Conservation (phyloP, 371 early-diverging fungal genomes). For the Mortierella sp. region DNA sequence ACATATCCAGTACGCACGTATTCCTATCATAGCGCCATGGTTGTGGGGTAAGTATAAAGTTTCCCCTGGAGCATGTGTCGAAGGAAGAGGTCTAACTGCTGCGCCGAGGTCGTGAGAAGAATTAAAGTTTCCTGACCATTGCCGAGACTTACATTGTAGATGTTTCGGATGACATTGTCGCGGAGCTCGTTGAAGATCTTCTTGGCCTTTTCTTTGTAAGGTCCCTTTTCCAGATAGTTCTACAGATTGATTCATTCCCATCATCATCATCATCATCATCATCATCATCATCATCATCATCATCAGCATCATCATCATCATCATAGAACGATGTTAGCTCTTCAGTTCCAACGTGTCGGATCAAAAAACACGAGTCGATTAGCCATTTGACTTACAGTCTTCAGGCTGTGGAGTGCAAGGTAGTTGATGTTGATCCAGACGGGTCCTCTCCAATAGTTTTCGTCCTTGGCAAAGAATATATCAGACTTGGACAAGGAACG, state of each 20-base stretch:
- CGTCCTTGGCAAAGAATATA: slow-evolving; percentile 79
- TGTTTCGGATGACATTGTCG: slow-evolving; percentile 79
- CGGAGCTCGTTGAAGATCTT: slow-evolving; percentile 81
- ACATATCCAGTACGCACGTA: slow-evolving; percentile 87
- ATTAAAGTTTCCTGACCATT: no score
- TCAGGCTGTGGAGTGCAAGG: slow-evolving; percentile 78
- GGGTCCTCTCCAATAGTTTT: slow-evolving; percentile 96
- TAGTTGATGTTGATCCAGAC: slow-evolving; percentile 97
- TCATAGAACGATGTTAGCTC: no score
- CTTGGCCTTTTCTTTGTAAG: slow-evolving; percentile 74
- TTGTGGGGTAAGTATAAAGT: not conserved
- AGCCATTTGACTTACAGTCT: slow-evolving; percentile 60
- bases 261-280: no score
- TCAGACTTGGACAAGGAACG: slow-evolving; percentile 85
- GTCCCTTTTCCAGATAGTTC: slow-evolving; percentile 80
- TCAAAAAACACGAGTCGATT: not conserved
- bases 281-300: no score
- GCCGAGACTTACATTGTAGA: slow-evolving; percentile 72
- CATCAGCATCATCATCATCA: no score
- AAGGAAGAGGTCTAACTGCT: no score
- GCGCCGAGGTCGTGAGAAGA: no score
- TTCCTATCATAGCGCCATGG: slow-evolving; percentile 54
- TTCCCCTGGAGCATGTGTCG: not conserved
- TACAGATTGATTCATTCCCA: slow-evolving; percentile 18
- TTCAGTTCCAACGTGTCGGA: no score